phyloP scores from a whole-genome alignment of 179 eudicot genomes.

The Corrigiola litoralis region DNA sequence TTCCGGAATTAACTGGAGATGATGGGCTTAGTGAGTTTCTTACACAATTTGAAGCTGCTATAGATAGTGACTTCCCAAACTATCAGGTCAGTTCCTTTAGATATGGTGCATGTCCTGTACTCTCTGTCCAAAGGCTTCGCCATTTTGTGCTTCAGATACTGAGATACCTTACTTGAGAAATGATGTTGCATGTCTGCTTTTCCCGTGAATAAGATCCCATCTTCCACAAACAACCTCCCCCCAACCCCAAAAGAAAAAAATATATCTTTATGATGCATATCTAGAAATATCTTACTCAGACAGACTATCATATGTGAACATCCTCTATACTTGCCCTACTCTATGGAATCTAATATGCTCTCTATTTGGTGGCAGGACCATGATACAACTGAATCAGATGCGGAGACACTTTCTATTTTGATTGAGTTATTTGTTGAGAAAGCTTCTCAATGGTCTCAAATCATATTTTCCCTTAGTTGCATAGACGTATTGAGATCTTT shows the following conservation, averaged over 20 bases:
- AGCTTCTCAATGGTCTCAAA: slow-evolving; percentile 71
- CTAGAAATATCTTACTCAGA: no score
- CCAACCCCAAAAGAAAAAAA: no score
- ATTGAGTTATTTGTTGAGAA: slow-evolving; percentile 79
- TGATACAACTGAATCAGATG: slow-evolving; percentile 61
- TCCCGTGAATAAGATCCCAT: no score
- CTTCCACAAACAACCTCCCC: no score
- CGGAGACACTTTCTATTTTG: slow-evolving; percentile 73
- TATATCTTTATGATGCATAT: no score
- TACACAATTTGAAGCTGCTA: slow-evolving; percentile 84
- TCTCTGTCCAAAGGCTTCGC: not conserved
- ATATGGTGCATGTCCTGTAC: slow-evolving; percentile 1
- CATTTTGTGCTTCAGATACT: no score
- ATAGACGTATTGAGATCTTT: slow-evolving; percentile 92
- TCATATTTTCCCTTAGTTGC: slow-evolving; percentile 52
- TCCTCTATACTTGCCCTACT: not conserved
- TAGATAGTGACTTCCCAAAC: slow-evolving; percentile 87
- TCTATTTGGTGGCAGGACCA: slow-evolving; percentile 57
- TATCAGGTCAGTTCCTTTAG: slow-evolving; percentile 60
- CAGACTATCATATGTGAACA: not conserved
- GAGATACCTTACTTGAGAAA: no score
- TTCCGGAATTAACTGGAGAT: slow-evolving; percentile 59
- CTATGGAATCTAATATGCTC: not conserved
- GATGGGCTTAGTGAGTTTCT: slow-evolving; percentile 74
- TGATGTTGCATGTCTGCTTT: no score